phyloP scores from a whole-genome alignment of 148 eudicot genomes.

The Cornus suecica region DNA sequence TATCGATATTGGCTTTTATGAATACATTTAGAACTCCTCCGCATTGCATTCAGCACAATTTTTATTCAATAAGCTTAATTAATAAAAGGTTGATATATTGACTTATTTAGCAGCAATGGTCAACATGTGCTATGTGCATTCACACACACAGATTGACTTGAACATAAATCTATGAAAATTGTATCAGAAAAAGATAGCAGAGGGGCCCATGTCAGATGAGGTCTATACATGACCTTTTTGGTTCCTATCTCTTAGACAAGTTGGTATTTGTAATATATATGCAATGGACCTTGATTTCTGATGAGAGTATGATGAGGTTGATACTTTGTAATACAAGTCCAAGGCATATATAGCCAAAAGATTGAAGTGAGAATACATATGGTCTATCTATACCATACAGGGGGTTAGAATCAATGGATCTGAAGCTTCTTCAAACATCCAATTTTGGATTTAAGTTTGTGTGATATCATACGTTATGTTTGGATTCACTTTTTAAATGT shows the following conservation, averaged over 20 bases:
- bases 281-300: neutral
- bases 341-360: neutral
- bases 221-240: neutral
- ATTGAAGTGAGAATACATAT: neutral
- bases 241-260: neutral
- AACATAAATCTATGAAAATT: neutral
- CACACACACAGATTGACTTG: too few relatives aligned
- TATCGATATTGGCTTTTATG: neutral
- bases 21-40: neutral
- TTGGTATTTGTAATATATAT: neutral
- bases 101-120: neutral
- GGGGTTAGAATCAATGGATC: neutral
- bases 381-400: neutral
- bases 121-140: neutral
- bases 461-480: too few relatives aligned
- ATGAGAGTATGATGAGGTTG: too few relatives aligned
- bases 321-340: neutral
- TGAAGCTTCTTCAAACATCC: neutral
- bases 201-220: neutral
- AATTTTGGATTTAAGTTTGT: neutral
- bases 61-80: neutral
- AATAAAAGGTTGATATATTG: neutral
- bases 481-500: too few relatives aligned
- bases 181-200: neutral
- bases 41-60: neutral